Percentiles rank a stretch among this genome's conserved stretches.
phyloP scores from a whole-genome alignment of 345 rosid species.

The Eutrema heterophyllum region DNA sequence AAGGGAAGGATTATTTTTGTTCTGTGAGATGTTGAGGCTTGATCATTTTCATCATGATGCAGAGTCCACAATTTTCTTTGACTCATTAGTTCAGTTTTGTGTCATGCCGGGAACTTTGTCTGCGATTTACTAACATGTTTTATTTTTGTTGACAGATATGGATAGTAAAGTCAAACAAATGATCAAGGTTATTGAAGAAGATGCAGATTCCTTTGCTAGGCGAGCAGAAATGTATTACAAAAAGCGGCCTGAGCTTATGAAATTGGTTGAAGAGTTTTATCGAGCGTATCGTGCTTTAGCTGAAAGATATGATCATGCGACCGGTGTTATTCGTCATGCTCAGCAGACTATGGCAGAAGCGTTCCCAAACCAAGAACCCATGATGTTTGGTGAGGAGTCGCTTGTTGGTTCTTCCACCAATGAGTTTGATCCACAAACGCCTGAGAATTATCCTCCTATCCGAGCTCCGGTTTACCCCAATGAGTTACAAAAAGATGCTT shows the following conservation, averaged over 20 bases:
- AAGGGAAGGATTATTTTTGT: background rate
- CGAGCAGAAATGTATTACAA: constrained; percentile 99
- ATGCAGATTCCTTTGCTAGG: constrained; percentile 98
- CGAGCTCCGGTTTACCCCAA: constrained; percentile 49
- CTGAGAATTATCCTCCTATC: constrained; percentile 50
- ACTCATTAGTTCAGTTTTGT: background rate
- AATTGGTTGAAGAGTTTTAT: constrained; percentile 96
- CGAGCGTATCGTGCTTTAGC: constrained; percentile 97
- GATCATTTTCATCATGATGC: background rate
- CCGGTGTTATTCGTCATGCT: constrained; percentile 87
- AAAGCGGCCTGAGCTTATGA: constrained; percentile 96
- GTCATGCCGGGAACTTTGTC: background rate
- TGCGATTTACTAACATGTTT: background rate
- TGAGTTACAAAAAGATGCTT: constrained; percentile 58
- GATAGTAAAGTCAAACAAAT: constrained; percentile 89
- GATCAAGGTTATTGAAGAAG: constrained; percentile 97
- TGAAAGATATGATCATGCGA: constrained; percentile 97
- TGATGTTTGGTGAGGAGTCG: constrained; percentile 58
- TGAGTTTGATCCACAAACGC: constrained; percentile 70
- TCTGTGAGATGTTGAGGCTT: background rate
- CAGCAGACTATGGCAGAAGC: constrained; percentile 92
- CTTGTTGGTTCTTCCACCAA: constrained; percentile 35
- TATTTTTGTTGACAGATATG: constrained; percentile 58
- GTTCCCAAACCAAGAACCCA: constrained; percentile 85
- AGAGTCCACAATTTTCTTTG: background rate